These are phyloP conservation scores for Onygena corvina DNA, from an alignment of 2,329 filamentous ascomycete species.

Conservation along the genomic window DNA sequence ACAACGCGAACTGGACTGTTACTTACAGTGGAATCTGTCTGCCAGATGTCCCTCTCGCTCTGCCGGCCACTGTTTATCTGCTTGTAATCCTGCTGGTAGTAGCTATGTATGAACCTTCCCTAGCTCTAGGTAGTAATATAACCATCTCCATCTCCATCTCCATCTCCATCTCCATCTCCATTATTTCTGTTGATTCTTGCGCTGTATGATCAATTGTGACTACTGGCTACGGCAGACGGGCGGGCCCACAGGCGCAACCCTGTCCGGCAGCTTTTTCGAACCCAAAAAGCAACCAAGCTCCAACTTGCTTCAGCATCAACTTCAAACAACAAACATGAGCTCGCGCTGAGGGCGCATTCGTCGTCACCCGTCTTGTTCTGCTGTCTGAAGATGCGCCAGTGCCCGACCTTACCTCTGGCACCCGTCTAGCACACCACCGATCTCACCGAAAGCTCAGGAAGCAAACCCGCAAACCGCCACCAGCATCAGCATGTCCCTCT, in stretches of 20 bases:
- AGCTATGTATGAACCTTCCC: background rate
- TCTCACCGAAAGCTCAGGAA: background rate
- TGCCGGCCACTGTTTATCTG: background rate
- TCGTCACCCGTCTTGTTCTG: background rate
- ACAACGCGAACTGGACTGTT: constrained; percentile 5
- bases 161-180: background rate
- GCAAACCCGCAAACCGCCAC: background rate
- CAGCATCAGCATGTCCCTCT: constrained; percentile 56
- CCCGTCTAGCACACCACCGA: background rate
- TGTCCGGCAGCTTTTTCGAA: background rate
- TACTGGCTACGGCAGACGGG: background rate
- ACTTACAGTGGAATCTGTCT: background rate
- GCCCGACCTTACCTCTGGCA: too few relatives aligned
- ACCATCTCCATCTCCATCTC: background rate
- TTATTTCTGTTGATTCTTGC: too few relatives aligned
- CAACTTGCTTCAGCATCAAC: background rate
- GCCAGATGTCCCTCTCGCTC: background rate
- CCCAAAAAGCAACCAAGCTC: too few relatives aligned
- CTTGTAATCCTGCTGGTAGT: background rate
- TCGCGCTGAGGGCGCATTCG: background rate
- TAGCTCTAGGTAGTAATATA: constrained; percentile 5
- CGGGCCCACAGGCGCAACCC: constrained; percentile 1
- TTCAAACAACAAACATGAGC: background rate
- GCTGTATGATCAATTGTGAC: too few relatives aligned
- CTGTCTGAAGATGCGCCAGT: background rate